Base-by-base conservation (phyloP, 768 basidiomycete species). In the Amylocystis lapponica region DNA sequence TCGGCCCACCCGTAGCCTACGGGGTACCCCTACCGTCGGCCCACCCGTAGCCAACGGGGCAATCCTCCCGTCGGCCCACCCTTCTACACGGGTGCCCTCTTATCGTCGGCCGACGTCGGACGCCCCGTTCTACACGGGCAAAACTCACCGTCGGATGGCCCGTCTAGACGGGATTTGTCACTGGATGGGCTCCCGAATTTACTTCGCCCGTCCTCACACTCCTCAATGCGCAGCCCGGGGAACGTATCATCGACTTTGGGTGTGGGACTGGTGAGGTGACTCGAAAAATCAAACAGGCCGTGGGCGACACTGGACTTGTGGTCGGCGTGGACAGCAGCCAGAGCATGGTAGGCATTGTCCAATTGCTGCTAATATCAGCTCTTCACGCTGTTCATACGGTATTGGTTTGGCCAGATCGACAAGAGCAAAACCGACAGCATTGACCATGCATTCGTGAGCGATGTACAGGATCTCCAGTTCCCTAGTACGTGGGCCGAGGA, bases 181-280 rank as follows among this genome's bases (percentile, higher is more conserved):
- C n/a, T n/a, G n/a, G n/a, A n/a, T n/a, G n/a, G n/a, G n/a, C n/a
- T n/a, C n/a, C n/a, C n/a, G 60, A 65, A 47, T 81, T 64, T 66
- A 79, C 69, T 41, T 63, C 61, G 0, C 65, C 81, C 8, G 69
- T 91, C 17, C 59, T 88, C 11, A 67, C 69, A 3, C 66, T 86
- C 22, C 69, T 92, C 10, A 61, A 73, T n/a, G 70, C 86, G 0
- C 50, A 73, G 48, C 71, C 76, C 0, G 87, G 87, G 1, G 83
- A 90, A 51, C 68, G 69, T 37, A 81, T 91, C 34, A 66, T 85
- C 46, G 87, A 89, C 53, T 62, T 89, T 33, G 89, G 90, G 2
- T 92, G 89, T 55, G 89, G 91, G 14, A 88, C 81, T 34, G 90
- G 88, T 0, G 83, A 92, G 50, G 64, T 92, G 12, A 87, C 85